Base-by-base conservation (phyloP, 176 grass and related monocot genomes). In the Rhynchospora pubera region DNA sequence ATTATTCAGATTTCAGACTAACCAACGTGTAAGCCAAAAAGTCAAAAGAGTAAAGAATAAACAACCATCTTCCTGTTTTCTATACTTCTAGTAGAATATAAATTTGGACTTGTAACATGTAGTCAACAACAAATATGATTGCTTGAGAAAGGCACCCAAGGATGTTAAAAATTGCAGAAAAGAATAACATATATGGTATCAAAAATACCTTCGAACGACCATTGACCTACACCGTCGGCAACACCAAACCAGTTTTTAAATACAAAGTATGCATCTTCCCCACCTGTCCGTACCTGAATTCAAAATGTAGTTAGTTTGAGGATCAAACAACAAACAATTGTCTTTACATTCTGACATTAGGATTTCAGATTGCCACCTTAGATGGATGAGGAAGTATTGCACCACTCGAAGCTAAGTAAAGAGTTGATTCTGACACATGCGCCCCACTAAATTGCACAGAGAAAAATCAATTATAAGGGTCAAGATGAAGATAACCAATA, bases 191-290 rank as follows among this genome's bases (percentile, higher is more conserved):
- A 57, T 78, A 47, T 57, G 65, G 56, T 34, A 85, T 76, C 18
- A 7, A 55, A 71, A 72, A 87, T 88, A 95, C 96, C 96, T 99
- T 99, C 92, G 46, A 93, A 91, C 30, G 96, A 95, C 96, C 96
- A 99, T 85, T 99, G 96, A 70, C 96, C 96, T 67, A 99, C 92
- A 88, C 96, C 96, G 61, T 99, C 96, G 46, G 96, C 92, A 78
- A 99, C 92, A 56, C 96, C 96, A 83, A 99, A 93, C 96, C 96
- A 99, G 53, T 89, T 91, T 0, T 93, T 63, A 50, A 78, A 64
- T 79, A 90, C 85, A 86, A 99, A 99, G 62, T 93, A 99, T 50
- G 92, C 96, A 95, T 99, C 96, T 86, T 99, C 96, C 44, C 96
- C 96, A 82, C 96, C 96, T 59, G 92, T 93, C 53, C 26, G 70